Base-by-base conservation (phyloP, 805 yeast genomes). In the Saccharomycopsis fibuligera region DNA sequence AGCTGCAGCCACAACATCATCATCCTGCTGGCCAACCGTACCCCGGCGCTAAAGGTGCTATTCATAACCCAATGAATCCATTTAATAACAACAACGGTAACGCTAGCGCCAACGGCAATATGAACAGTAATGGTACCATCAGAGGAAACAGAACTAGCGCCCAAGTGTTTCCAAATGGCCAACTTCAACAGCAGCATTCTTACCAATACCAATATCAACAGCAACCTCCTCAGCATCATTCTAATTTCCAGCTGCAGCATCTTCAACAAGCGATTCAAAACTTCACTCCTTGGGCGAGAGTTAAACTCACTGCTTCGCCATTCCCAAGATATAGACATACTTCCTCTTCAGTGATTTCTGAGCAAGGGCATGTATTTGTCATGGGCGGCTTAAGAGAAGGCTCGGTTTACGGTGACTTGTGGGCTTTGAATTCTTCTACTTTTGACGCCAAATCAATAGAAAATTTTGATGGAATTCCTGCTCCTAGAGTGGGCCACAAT, bases 401-500 rank as follows among this genome's bases (percentile, higher is more conserved):
- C 48, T 82, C 91, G 17, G 96, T 91, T 4, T 87, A 85, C 64
- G 96, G 96, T 42, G 99, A 93, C 63, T 80, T 96, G 56, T 93
- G 99, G 99, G 73, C 64, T 47, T 66, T 65, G 31, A 52, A 55
- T 48, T 62, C 60, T 43, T 68, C 60, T 56, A 67, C 66, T 37
- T 72, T 58, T 56, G 66, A 59, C 60, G 79, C 68, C 40, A 64
- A 74, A 45, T 83, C 70, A 58, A 73, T 83, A 44, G 86, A 84
- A 51, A 86, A 85, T 52, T 77, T 79, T 44, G 87, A 83, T 53
- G 81, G 85, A 44, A 78, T 87, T 16, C 96, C 97, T 2, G 91
- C 96, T 17, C 96, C 98, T 30, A 80, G 99, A 58, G 96, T 91
- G 5, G 98, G 98, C 3, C 99, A 93, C 66, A 87, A 96, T 4